phyloP scores from a whole-genome alignment of 2,329 filamentous ascomycete species.

The Torrubiella hemipterigena region DNA sequence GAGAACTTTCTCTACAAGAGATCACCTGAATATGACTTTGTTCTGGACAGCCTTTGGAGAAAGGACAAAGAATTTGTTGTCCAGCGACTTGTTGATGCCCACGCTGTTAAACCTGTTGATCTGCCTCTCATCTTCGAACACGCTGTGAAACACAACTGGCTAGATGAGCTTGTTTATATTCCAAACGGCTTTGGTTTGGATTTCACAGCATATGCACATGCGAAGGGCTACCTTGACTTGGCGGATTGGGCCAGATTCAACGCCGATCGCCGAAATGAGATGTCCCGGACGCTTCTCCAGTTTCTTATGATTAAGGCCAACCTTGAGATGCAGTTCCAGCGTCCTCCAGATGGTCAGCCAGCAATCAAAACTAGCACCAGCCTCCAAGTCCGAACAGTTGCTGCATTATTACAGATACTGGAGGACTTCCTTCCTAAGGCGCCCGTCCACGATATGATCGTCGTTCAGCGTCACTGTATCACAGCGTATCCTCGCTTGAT shows the following conservation, averaged over 20 bases:
- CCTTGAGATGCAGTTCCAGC: slow-evolving; percentile 64
- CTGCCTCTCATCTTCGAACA: slow-evolving; percentile 40
- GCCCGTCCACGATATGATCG: slow-evolving; percentile 56
- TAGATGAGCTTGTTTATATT: slow-evolving; percentile 67
- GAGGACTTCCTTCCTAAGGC: slow-evolving; percentile 54
- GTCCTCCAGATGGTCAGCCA: slow-evolving; percentile 50
- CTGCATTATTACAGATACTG: slow-evolving; percentile 66
- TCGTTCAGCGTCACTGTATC: slow-evolving; percentile 77
- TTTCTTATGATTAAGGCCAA: slow-evolving; percentile 79
- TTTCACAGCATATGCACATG: slow-evolving; percentile 74
- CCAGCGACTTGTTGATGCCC: slow-evolving; percentile 67
- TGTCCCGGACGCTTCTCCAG: slow-evolving; percentile 60
- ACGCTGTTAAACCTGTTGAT: slow-evolving; percentile 56
- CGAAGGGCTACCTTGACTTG: slow-evolving; percentile 67
- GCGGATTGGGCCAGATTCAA: slow-evolving; percentile 68
- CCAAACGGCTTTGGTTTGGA: slow-evolving; percentile 80
- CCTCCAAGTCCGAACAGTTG: slow-evolving; percentile 75
- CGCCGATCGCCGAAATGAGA: slow-evolving; percentile 51
- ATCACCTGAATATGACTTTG: slow-evolving; percentile 71
- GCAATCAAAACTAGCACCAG: slow-evolving; percentile 53
- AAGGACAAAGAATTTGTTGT: slow-evolving; percentile 84
- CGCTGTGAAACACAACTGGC: slow-evolving; percentile 70
- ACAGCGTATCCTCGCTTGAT: slow-evolving; percentile 88
- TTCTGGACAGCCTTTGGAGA: slow-evolving; percentile 82
- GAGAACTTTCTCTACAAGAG: slow-evolving; percentile 73